Conservation (phyloP, 2,329 filamentous ascomycete genomes). For the Stemphylium lycopersici region DNA sequence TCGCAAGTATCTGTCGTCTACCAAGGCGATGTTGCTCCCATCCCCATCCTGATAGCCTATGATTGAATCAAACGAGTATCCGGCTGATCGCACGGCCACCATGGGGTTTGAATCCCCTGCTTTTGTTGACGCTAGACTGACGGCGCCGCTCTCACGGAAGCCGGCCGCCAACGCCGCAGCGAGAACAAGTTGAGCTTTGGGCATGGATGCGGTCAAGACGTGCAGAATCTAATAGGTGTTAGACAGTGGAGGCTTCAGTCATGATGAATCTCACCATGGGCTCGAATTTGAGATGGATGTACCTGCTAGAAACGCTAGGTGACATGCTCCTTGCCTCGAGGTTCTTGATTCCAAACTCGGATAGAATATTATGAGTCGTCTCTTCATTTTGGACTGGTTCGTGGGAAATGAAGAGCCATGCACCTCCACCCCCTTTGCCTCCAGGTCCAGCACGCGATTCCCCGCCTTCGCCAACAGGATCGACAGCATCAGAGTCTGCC, state of each 20-base stretch:
- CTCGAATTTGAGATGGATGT: constrained; percentile 89
- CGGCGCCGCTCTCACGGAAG: constrained; percentile 87
- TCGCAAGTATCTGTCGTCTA: constrained; percentile 70
- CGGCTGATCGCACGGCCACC: constrained; percentile 84
- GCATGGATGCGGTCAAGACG: constrained; percentile 75
- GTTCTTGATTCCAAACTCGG: constrained; percentile 50
- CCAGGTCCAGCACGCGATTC: constrained; percentile 66
- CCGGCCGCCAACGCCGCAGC: constrained; percentile 79
- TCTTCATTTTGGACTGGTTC: constrained; percentile 61
- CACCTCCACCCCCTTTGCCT: constrained; percentile 79
- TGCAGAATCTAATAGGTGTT: constrained; percentile 75
- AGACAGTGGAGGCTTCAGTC: constrained; percentile 20
- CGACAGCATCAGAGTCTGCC: constrained; percentile 28
- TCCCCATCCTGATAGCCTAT: constrained; percentile 63
- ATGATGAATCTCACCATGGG: constrained; percentile 73
- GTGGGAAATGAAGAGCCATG: constrained; percentile 89
- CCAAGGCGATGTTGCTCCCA: constrained; percentile 55
- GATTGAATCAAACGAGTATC: constrained; percentile 80
- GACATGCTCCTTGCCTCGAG: neutral
- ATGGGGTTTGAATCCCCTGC: constrained; percentile 66
- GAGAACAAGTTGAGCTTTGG: constrained; percentile 76
- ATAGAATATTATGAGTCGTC: constrained; percentile 20
- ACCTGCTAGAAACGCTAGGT: constrained; percentile 46
- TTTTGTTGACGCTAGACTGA: constrained; percentile 61
- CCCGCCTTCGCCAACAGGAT: constrained; percentile 19